phyloP scores from a whole-genome alignment of 768 basidiomycete genomes.

The Lactifluus hygrophoroides region DNA sequence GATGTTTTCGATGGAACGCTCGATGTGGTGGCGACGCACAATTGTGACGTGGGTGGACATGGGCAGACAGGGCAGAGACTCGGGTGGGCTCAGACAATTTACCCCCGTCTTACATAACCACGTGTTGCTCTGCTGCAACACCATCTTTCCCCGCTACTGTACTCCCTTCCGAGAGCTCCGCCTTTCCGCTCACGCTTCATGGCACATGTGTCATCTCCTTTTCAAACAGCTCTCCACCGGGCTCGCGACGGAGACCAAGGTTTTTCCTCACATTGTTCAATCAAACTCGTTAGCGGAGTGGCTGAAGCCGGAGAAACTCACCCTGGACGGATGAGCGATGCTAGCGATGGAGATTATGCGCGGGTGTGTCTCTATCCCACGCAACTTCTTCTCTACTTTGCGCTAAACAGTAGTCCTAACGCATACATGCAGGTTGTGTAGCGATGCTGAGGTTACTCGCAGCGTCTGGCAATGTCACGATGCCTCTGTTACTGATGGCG shows the following conservation, averaged over 20 bases:
- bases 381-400: background rate
- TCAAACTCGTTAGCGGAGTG: constrained; percentile 5
- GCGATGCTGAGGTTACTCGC: constrained; percentile 18
- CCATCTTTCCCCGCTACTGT: constrained; percentile 88
- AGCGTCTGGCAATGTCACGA: constrained; percentile 18
- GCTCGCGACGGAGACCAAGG: constrained; percentile 70
- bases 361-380: constrained; percentile 3
- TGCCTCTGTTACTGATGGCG: constrained; percentile 32
- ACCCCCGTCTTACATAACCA: too few species aligned
- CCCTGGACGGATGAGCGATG: constrained; percentile 19
- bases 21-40: too few species aligned
- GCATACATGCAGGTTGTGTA: constrained; percentile 5
- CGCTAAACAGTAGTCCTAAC: background rate
- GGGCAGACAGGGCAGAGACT: too few species aligned
- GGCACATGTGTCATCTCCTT: constrained; percentile 84
- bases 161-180: constrained; percentile 68
- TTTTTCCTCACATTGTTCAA: constrained; percentile 6
- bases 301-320: background rate
- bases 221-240: constrained; percentile 86
- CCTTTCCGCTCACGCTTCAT: constrained; percentile 83
- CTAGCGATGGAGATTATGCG: constrained; percentile 20
- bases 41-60: too few species aligned
- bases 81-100: too few species aligned
- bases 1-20: too few species aligned
- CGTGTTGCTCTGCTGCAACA: constrained; percentile 81